These are phyloP conservation scores for Sclerotinia minor DNA, from an alignment of 2,329 filamentous ascomycete species.

Conservation along the genomic window DNA sequence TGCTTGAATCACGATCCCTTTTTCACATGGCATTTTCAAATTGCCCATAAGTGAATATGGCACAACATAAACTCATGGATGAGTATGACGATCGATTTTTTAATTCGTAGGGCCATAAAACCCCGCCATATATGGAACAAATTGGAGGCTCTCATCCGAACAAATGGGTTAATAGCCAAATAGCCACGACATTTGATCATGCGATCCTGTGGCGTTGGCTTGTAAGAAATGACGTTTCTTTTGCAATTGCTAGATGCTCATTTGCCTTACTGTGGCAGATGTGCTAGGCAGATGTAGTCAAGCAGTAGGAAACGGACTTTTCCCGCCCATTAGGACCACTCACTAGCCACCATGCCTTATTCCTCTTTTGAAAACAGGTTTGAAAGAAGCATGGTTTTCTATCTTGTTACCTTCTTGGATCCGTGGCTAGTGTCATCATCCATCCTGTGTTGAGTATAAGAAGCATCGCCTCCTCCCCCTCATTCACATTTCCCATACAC, in stretches of 20 bases:
- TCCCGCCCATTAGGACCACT: not conserved
- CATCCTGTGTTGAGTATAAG: not conserved
- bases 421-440: not conserved
- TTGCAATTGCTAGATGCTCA: not conserved
- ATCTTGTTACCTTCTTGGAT: not conserved
- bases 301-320: not conserved
- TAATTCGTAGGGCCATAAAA: not conserved
- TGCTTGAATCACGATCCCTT: not conserved
- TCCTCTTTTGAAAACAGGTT: not conserved
- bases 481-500: conserved; percentile 1
- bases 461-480: not conserved
- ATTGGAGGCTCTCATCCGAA: not conserved
- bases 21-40: conserved; percentile 12
- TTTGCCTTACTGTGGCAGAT: conserved; percentile 5
- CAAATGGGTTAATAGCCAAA: not conserved
- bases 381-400: conserved; percentile 1
- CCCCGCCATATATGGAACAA: not conserved
- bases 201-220: conserved; percentile 1
- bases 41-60: conserved; percentile 3
- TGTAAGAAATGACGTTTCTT: conserved; percentile 15
- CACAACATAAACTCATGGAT: not conserved
- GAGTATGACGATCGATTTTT: not conserved
- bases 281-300: not conserved
- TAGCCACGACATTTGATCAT: conserved; percentile 12
- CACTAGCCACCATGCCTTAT: not conserved